These are phyloP conservation scores for Boletus speciosus DNA, from an alignment of 768 basidiomycete genomes.

Conservation along the genomic window DNA sequence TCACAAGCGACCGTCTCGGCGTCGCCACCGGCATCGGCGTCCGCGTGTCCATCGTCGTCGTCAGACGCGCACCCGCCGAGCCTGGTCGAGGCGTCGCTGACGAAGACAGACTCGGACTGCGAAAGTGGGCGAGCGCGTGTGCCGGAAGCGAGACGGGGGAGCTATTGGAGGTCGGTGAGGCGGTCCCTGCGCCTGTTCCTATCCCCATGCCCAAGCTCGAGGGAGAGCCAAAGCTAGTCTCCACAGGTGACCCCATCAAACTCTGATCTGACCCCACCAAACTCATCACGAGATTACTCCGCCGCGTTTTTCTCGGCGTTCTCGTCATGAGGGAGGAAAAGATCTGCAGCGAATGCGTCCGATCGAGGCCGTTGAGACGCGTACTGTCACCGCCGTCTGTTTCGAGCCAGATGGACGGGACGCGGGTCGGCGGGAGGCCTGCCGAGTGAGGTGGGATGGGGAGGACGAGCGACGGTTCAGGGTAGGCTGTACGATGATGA, in stretches of 20 bases:
- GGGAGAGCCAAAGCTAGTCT: background rate
- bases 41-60: conserved; percentile 4
- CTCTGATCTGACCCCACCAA: conserved; percentile 8
- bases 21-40: background rate
- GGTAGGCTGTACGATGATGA: conserved; percentile 3
- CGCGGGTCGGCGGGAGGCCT: conserved; percentile 16
- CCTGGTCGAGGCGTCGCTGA: conserved; percentile 12
- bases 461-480: conserved; percentile 12
- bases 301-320: conserved; percentile 3
- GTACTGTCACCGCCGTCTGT: conserved; percentile 31
- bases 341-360: conserved; percentile 19
- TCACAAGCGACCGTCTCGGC: conserved; percentile 19
- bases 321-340: conserved; percentile 13
- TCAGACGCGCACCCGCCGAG: conserved; percentile 23
- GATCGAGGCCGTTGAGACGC: conserved; percentile 18
- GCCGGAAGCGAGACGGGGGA: conserved; percentile 19
- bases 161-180: conserved; percentile 7
- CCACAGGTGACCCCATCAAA: background rate
- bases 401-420: conserved; percentile 52
- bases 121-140: background rate
- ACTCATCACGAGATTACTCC: conserved; percentile 30
- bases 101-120: background rate
- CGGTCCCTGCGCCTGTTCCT: background rate
- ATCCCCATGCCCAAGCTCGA: background rate
- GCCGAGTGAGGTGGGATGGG: conserved; percentile 24